These are phyloP conservation scores for Ustilago lituana DNA, from an alignment of 1,284 basidiomycete genomes.

Conservation along the genomic window DNA sequence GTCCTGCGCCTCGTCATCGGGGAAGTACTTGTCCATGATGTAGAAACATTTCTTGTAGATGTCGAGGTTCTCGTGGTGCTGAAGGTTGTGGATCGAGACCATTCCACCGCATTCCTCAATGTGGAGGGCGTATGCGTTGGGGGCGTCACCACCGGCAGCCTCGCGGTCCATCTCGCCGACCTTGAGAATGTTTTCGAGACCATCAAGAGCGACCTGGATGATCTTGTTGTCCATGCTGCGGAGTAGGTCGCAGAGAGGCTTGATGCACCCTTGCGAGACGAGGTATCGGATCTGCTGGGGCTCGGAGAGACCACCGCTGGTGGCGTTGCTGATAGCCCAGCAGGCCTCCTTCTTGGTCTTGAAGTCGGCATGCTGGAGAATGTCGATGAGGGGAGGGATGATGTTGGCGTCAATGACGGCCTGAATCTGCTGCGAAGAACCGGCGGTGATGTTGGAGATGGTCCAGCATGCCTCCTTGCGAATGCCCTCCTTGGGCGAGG, in stretches of 20 bases:
- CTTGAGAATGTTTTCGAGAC: constrained; percentile 97
- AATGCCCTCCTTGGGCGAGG: constrained; percentile 95
- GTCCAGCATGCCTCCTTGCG: constrained; percentile 98
- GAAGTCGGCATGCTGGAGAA: constrained; percentile 96
- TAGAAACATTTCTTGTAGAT: constrained; percentile 99
- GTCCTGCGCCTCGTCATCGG: constrained; percentile 69
- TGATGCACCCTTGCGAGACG: constrained; percentile 96
- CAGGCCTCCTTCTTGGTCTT: constrained; percentile 99
- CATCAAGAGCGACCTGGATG: constrained; percentile 96
- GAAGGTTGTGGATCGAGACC: constrained; percentile 94
- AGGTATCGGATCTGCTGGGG: constrained; percentile 98
- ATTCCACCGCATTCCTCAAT: constrained; percentile 98
- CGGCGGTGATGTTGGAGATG: constrained; percentile 98
- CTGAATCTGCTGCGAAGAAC: constrained; percentile 95
- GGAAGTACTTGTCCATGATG: constrained; percentile 72
- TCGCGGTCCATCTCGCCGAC: constrained; percentile 96
- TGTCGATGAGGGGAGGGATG: constrained; percentile 97
- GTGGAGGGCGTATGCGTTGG: constrained; percentile 91
- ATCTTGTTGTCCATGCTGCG: constrained; percentile 99
- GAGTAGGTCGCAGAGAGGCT: constrained; percentile 94
- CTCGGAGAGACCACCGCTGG: constrained; percentile 95
- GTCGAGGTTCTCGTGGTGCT: constrained; percentile 98
- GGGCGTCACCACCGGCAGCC: constrained; percentile 80
- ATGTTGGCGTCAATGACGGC: constrained; percentile 79
- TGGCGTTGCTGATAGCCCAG: constrained; percentile 99